Conservation (phyloP, 306 rosid species). For the Sicyos baderoa region DNA sequence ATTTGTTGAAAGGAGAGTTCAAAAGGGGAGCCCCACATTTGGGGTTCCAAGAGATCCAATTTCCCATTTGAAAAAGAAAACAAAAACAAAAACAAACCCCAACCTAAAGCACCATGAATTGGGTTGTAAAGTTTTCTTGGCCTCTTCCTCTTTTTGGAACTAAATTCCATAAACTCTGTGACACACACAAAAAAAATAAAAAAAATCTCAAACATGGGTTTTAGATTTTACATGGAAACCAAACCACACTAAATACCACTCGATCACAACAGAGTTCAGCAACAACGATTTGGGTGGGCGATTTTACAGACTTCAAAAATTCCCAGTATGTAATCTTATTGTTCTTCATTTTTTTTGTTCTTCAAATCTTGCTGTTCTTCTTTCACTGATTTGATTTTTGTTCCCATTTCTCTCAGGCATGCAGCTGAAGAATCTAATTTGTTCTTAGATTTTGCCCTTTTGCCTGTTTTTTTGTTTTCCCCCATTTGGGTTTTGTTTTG, state of each 20-base stretch:
- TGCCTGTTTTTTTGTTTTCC: neutral
- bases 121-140: constrained; percentile 25
- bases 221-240: constrained; percentile 14
- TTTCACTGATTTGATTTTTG: neutral
- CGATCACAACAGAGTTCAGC: constrained; percentile 33
- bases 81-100: constrained; percentile 15
- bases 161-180: constrained; percentile 8
- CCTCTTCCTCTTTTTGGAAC: constrained; percentile 14
- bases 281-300: constrained; percentile 66
- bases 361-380: neutral
- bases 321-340: neutral
- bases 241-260: neutral
- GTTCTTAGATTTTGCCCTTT: neutral
- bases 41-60: neutral
- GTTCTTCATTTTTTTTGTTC: neutral
- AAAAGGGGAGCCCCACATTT: neutral
- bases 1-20: neutral
- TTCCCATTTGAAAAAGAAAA: constrained; percentile 7
- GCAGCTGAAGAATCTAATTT: constrained; percentile 40
- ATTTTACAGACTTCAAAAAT: constrained; percentile 31
- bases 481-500: neutral
- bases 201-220: neutral
- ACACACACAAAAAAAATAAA: neutral
- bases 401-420: constrained; percentile 40
- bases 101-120: constrained; percentile 22